phyloP scores from a whole-genome alignment of 352 stramenopile genomes.

The Pseudoperonospora humuli region DNA sequence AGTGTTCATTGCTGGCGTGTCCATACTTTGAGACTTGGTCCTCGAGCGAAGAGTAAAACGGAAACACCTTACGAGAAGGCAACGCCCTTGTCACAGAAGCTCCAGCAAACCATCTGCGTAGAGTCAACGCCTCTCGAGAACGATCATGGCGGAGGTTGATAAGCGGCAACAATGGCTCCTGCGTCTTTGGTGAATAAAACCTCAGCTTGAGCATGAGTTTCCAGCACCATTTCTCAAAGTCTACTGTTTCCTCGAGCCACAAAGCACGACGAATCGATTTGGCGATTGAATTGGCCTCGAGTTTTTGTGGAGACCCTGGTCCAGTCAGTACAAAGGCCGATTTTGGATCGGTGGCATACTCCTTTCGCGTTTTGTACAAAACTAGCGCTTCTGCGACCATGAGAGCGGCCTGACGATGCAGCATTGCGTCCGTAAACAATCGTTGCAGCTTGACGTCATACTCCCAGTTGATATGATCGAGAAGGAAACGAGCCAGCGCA shows the following conservation, averaged over 20 bases:
- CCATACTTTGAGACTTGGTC: conserved; percentile 22
- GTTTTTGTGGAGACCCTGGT: conserved; percentile 39
- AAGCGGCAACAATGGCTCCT: conserved; percentile 56
- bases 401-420: conserved; percentile 75
- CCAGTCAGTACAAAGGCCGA: conserved; percentile 35
- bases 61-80: conserved; percentile 32
- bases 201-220: conserved; percentile 74
- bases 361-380: conserved; percentile 48
- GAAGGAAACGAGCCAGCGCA: conserved; percentile 58
- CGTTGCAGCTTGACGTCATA: conserved; percentile 52
- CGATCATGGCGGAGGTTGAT: conserved; percentile 71
- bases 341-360: conserved; percentile 30
- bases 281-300: conserved; percentile 48
- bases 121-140: conserved; percentile 60
- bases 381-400: conserved; percentile 73
- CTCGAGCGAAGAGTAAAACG: conserved; percentile 52
- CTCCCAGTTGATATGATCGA: conserved; percentile 84
- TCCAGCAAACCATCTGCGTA: conserved; percentile 67
- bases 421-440: conserved; percentile 55
- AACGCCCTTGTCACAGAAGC: conserved; percentile 25
- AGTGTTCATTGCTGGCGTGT: neutral
- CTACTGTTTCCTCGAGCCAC: conserved; percentile 51
- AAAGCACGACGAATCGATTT: conserved; percentile 71
- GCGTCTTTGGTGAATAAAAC: conserved; percentile 68
- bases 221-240: conserved; percentile 84